Conservation (phyloP, 2,329 filamentous ascomycete species). For the Seiridium unicorne region DNA sequence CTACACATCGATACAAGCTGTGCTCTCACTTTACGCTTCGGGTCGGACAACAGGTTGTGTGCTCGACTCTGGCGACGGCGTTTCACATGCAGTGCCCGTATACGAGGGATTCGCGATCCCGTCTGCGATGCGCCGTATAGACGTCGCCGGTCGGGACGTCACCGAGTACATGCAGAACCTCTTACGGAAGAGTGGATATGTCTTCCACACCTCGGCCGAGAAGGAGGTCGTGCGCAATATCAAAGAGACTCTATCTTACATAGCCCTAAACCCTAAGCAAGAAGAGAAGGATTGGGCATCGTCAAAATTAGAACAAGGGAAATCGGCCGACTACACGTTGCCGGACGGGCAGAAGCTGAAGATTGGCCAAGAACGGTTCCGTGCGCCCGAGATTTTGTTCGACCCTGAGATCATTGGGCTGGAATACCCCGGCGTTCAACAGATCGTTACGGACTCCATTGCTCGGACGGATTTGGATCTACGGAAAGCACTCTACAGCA, state of each 20-base stretch:
- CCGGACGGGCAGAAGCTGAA: slow-evolving; percentile 90
- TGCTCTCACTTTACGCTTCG: slow-evolving; percentile 92
- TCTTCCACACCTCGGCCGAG: slow-evolving; percentile 97
- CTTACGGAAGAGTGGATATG: slow-evolving; percentile 85
- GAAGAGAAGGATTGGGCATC: slow-evolving; percentile 96
- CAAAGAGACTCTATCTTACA: slow-evolving; percentile 92
- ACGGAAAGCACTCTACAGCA: slow-evolving; percentile 88
- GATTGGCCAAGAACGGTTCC: slow-evolving; percentile 91
- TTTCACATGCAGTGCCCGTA: slow-evolving; percentile 95
- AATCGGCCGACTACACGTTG: slow-evolving; percentile 81
- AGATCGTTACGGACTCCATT: slow-evolving; percentile 96
- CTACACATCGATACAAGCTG: slow-evolving; percentile 95
- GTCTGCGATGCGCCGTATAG: slow-evolving; percentile 91
- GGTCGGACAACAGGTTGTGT: slow-evolving; percentile 96
- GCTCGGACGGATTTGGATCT: slow-evolving; percentile 93
- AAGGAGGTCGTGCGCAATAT: slow-evolving; percentile 98
- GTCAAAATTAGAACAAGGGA: slow-evolving; percentile 73
- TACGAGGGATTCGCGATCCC: slow-evolving; percentile 98
- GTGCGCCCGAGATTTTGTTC: slow-evolving; percentile 95
- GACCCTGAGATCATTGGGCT: slow-evolving; percentile 95
- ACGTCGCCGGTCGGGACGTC: slow-evolving; percentile 93
- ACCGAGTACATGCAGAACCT: slow-evolving; percentile 93
- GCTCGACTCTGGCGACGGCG: slow-evolving; percentile 90
- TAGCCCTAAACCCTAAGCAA: slow-evolving; percentile 84
- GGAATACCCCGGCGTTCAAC: slow-evolving; percentile 95